phyloP scores from a whole-genome alignment of 73 alveolate genomes.

The Paramecium octaurelia region DNA sequence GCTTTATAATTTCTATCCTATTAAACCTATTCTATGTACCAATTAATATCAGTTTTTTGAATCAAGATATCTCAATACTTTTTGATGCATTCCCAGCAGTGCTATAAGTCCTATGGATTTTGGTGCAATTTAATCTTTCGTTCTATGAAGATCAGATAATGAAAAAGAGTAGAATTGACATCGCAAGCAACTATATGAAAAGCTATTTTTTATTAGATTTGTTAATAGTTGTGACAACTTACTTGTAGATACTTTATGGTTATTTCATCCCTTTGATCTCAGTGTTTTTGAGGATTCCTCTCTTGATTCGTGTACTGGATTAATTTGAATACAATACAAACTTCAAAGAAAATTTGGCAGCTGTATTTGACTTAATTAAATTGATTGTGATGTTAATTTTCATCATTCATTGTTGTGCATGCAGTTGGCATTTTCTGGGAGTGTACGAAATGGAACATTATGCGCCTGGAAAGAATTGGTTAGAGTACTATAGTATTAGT shows the following conservation, averaged over 20 bases:
- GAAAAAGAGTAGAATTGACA: not conserved
- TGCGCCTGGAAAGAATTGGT: conserved; percentile 30
- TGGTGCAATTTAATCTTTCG: not conserved
- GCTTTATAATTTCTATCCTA: not conserved
- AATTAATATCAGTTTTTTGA: not conserved
- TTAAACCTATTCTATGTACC: conserved; percentile 36
- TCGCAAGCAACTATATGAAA: not conserved
- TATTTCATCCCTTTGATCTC: not conserved
- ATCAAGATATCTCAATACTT: not conserved
- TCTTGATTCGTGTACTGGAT: not conserved
- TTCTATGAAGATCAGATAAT: not conserved
- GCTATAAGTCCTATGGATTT: not conserved
- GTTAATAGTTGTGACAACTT: not conserved
- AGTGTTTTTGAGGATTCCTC: not conserved
- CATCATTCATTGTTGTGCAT: conserved; percentile 56
- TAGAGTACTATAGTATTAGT: not conserved
- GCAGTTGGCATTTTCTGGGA: conserved; percentile 55
- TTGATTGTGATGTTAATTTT: conserved; percentile 22
- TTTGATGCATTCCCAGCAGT: not conserved
- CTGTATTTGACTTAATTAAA: conserved; percentile 38
- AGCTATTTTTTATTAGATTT: conserved; percentile 32
- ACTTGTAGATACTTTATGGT: not conserved
- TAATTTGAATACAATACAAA: conserved; percentile 36
- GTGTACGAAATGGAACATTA: not conserved
- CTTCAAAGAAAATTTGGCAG: not conserved